These are phyloP conservation scores for Sporormia fimetaria DNA, from an alignment of 495 filamentous ascomycete species.

Conservation along the genomic window DNA sequence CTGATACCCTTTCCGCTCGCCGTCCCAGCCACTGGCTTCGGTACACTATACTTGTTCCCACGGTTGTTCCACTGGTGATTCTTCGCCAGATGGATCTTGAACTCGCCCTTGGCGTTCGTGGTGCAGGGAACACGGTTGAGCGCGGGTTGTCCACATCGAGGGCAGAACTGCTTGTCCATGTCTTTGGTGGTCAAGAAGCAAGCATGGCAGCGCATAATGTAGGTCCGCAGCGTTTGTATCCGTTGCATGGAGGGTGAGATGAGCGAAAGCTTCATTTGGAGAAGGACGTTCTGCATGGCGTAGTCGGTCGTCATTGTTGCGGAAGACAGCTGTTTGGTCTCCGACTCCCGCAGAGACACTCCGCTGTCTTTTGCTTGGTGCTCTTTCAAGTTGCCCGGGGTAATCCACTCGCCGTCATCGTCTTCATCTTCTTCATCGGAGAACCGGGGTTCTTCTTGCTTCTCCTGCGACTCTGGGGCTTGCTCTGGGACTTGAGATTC, in stretches of 20 bases:
- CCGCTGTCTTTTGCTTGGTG: slow-evolving; percentile 58
- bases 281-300: slow-evolving; percentile 89
- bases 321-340: slow-evolving; percentile 58
- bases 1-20: slow-evolving; percentile 54
- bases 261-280: slow-evolving; percentile 90
- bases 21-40: slow-evolving; percentile 75
- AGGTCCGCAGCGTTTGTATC: slow-evolving; percentile 69
- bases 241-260: slow-evolving; percentile 65
- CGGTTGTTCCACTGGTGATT: slow-evolving; percentile 95
- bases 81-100: slow-evolving; percentile 80
- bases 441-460: slow-evolving; percentile 10
- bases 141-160: slow-evolving; percentile 76
- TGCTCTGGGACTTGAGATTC: slow-evolving; percentile 5
- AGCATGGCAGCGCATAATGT: slow-evolving; percentile 84
- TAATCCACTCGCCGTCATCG: slow-evolving; percentile 82
- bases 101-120: slow-evolving; percentile 66
- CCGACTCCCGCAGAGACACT: slow-evolving; percentile 36
- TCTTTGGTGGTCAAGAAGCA: slow-evolving; percentile 82
- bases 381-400: slow-evolving; percentile 79
- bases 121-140: slow-evolving; percentile 78
- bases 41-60: slow-evolving; percentile 79
- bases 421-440: slow-evolving; percentile 36
- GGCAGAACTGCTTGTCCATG: slow-evolving; percentile 86
- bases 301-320: slow-evolving; percentile 89
- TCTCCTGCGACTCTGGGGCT: slow-evolving; percentile 11